Evolutionary conservation across 106 monocot species (phyloP), one percentile per base, ranked within the genome.

Genomic region (Chionographis japonica): DNA sequence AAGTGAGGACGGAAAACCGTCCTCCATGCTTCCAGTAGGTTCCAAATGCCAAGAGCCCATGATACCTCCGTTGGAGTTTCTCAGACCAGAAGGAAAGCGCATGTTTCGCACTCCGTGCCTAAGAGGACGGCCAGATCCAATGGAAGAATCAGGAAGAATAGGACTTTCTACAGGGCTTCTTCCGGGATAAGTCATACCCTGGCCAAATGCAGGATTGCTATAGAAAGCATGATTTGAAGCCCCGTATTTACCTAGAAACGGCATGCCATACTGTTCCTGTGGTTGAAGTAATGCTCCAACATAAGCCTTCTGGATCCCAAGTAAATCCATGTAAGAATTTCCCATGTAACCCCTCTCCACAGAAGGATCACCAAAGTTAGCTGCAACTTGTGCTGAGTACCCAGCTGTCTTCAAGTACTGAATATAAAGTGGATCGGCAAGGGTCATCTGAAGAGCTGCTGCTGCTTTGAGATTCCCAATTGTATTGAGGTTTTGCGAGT

Each of bases 1-100:
- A 16, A 94, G 86, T 3, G 87, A 82, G 37, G 86, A 87, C 40
- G 82, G 79, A 80, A 87, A 90, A 68, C 52, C 59, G 37, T 77
- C 93, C 53, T 93, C 85, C 55, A 84, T 71, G 35, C 37, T 63
- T 4, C 78, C 76, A 68, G 49, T 40, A 57, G 58, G 43, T 67
- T 80, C 80, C 15, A 67, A 63, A 64, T 67, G 63, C 85, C 86
- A 88, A 36, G 79, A 62, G 41, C 78, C 85, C 76, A 78, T 62
- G 11, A 56, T 41, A 57, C 77, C 72, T 35, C 89, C 93, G 63
- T 41, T 61, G 10, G 82, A 58, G 52, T 78, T 90, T 73, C 82
- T 82, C 70, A 83, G 54, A 3, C 71, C 70, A 61, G 79, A 73
- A 74, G 83, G 78, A 82, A 79, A 71, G 3, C 72, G 85, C 58